A percentile compares a stretch with the other conserved stretches of the same genome.
Conservation (phyloP, 257 asterid genomes). For the Petunia secreta region DNA sequence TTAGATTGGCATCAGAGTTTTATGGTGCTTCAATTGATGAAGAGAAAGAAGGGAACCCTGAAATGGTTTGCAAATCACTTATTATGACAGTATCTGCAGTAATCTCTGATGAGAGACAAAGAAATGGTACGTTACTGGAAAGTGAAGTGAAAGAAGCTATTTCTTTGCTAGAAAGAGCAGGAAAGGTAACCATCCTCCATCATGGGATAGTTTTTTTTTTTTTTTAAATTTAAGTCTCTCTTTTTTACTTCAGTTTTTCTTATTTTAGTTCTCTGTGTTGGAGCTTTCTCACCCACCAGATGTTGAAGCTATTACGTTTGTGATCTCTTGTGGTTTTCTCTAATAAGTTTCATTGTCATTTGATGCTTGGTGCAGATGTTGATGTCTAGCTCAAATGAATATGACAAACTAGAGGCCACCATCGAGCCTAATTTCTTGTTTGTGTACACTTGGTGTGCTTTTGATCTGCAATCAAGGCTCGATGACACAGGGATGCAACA, state of each 20-base stretch:
- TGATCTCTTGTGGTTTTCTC: conserved; percentile 22
- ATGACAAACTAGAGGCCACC: conserved; percentile 39
- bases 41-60: conserved; percentile 52
- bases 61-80: conserved; percentile 76
- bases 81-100: conserved; percentile 70
- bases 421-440: conserved; percentile 66
- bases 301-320: conserved; percentile 4
- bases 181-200: conserved; percentile 61
- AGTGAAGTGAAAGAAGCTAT: conserved; percentile 69
- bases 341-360: background rate
- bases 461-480: conserved; percentile 71
- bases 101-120: conserved; percentile 74
- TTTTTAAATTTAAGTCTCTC: background rate
- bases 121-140: conserved; percentile 55
- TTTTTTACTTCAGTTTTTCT: background rate
- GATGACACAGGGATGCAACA: conserved; percentile 66
- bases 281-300: background rate
- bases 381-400: conserved; percentile 45
- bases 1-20: conserved; percentile 78
- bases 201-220: background rate
- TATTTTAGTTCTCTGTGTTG: background rate
- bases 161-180: conserved; percentile 73
- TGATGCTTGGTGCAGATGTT: conserved; percentile 60
- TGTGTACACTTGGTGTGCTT: conserved; percentile 83
- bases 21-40: conserved; percentile 53